Evolutionary conservation across 371 early-diverging fungal genomes (phyloP).

Genomic region (Syncephalastrum monosporum): DNA sequence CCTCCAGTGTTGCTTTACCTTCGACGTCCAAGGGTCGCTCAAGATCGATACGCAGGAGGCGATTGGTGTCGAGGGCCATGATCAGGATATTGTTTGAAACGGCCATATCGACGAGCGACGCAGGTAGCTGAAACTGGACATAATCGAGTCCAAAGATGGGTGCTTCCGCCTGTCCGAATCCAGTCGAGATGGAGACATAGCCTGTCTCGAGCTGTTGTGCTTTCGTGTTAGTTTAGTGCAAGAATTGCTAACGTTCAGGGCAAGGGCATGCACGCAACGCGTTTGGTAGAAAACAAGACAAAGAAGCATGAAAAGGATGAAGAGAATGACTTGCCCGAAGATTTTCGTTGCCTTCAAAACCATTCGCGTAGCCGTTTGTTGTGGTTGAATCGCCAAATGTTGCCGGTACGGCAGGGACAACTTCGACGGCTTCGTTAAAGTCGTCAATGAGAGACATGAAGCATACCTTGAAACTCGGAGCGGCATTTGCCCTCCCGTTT

Average conservation of each 20-base stretch:
- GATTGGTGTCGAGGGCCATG: conserved; percentile 65
- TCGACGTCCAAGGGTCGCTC: conserved; percentile 23
- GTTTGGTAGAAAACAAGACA: neutral
- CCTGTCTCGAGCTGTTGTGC: conserved; percentile 51
- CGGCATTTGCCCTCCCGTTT: too few relatives aligned
- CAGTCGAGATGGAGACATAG: conserved; percentile 44
- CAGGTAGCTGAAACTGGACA: conserved; percentile 81
- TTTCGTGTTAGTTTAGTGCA: neutral
- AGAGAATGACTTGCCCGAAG: conserved; percentile 15
- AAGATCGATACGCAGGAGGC: conserved; percentile 75
- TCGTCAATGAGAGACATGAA: conserved; percentile 43
- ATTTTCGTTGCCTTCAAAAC: conserved; percentile 23
- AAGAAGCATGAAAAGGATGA: conserved; percentile 6
- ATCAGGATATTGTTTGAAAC: conserved; percentile 81
- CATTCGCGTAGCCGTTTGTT: conserved; percentile 12
- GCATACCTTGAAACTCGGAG: too few relatives aligned
- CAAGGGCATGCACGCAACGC: neutral
- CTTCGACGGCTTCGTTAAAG: conserved; percentile 33
- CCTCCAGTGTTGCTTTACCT: conserved; percentile 3
- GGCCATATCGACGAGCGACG: conserved; percentile 62
- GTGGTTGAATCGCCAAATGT: conserved; percentile 12
- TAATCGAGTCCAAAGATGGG: conserved; percentile 76
- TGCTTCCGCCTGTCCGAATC: conserved; percentile 45
- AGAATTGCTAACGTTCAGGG: conserved; percentile 1
- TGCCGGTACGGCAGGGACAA: conserved; percentile 13